Evolutionary conservation across 176 grass and related monocot genomes (phyloP), one percentile per base, ranked within the genome.

Genomic region (sorghum (Sorghum bicolor)): DNA sequence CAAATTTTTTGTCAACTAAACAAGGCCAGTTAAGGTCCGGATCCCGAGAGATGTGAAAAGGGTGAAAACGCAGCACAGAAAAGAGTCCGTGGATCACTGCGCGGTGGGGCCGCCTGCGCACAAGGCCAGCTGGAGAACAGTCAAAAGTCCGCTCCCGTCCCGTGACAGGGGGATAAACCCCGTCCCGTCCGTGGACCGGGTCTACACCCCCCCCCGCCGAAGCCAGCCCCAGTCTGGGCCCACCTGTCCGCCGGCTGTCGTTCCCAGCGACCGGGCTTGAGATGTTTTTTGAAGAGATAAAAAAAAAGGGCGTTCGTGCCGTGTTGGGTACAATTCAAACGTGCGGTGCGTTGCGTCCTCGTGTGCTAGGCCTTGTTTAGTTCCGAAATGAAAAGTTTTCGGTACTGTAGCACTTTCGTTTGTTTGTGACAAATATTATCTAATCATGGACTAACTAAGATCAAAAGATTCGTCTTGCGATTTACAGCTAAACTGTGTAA

Each of bases 31-130:
- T 71, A 41, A 2, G 68, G 37, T n/a, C 68, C 37, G 37, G 68
- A 71, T 71, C 68, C 68, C 68, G 38, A 71, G 68, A 43, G 37
- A 26, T 8, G 68, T 71, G 70, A 26, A 71, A 41, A 71, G 68
- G 34, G 4, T 0, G 55, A 25, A 5, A 60, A 25, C 0, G 53
- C 22, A 11, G 10, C 8, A 20, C 39, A 17, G 1, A 52, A 11
- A 40, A 4, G 10, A 43, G 68, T 1, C 36, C 22, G 12, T 19
- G n/a, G 41, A 29, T 47, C 70, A 48, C 70, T 41, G 66, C 14
- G 33, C 16, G 2, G 9, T 26, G 79, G 66, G 22, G 15, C 79
- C 33, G 45, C 5, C 22, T 3, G 1, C 4, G 82, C n/a, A 26
- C 25, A 53, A 43, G 14, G 61, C 73, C 50, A 38, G 44, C 31